Evolutionary conservation across 129 eudicot species (phyloP).

Genomic region (Flaveria robusta): DNA sequence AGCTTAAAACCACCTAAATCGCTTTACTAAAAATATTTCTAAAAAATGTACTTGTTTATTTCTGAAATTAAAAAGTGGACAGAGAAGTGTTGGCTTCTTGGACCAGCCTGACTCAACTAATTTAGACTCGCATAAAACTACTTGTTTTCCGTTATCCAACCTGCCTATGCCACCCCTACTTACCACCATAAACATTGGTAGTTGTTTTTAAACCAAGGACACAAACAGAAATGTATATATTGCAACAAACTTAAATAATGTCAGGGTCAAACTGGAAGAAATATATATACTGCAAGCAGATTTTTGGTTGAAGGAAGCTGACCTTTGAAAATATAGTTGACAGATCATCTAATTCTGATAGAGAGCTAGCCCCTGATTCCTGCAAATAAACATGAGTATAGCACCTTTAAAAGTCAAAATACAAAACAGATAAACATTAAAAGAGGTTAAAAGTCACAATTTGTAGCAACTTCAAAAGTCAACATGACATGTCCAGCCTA

Average conservation of each 20-base stretch:
- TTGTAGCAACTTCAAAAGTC: neutral
- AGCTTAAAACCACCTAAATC: neutral
- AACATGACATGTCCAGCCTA: neutral
- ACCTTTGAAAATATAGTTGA: constrained; percentile 94
- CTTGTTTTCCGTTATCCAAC: neutral
- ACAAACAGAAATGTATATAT: no score
- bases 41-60: no score
- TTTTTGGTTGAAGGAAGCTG: constrained; percentile 32
- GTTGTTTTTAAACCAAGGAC: no score
- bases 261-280: neutral
- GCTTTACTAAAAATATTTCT: no score
- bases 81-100: neutral
- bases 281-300: constrained; percentile 6
- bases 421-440: neutral
- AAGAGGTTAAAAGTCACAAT: neutral
- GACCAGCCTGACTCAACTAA: no score
- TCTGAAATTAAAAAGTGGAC: neutral
- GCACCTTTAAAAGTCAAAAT: neutral
- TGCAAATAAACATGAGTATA: constrained; percentile 23
- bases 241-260: neutral
- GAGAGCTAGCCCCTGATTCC: constrained; percentile 71
- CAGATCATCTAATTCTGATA: constrained; percentile 88
- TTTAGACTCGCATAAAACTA: no score
- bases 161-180: neutral
- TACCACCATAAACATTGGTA: neutral